phyloP scores from a whole-genome alignment of 2,329 filamentous ascomycete genomes.

The Pseudocercospora cruenta region DNA sequence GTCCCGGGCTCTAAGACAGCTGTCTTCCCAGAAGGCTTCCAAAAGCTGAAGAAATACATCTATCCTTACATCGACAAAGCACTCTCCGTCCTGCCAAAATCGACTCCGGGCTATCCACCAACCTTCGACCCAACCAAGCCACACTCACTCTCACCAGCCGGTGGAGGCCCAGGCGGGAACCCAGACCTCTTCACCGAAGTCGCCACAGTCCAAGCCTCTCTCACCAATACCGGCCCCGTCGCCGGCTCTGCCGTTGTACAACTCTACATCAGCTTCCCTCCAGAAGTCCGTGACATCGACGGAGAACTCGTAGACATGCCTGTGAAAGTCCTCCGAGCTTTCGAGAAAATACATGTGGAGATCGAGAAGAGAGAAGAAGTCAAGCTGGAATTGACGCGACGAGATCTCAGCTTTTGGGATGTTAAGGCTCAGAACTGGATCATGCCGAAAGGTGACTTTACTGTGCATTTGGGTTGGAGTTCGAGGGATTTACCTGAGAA shows the following conservation, averaged over 20 bases:
- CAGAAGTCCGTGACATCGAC: constrained; percentile 30
- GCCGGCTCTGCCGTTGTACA: constrained; percentile 60
- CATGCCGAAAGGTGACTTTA: constrained; percentile 39
- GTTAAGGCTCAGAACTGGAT: constrained; percentile 42
- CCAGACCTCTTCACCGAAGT: constrained; percentile 65
- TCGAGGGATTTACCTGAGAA: constrained; percentile 26
- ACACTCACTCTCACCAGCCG: constrained; percentile 63
- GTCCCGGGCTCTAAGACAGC: constrained; percentile 61
- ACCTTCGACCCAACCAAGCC: constrained; percentile 48
- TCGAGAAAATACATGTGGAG: constrained; percentile 47
- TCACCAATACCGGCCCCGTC: constrained; percentile 66
- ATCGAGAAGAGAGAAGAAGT: constrained; percentile 26
- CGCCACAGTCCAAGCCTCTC: constrained; percentile 53
- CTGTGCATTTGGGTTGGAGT: constrained; percentile 36
- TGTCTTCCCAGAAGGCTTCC: constrained; percentile 64
- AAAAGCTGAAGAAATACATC: constrained; percentile 69
- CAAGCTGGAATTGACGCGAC: constrained; percentile 42
- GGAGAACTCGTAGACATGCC: constrained; percentile 48
- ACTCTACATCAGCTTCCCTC: constrained; percentile 56
- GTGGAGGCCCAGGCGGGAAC: constrained; percentile 70
- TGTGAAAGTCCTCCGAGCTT: constrained; percentile 48
- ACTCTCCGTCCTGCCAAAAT: constrained; percentile 47
- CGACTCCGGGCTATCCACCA: constrained; percentile 52
- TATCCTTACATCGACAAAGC: constrained; percentile 69
- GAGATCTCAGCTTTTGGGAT: constrained; percentile 43